Base-by-base conservation (phyloP, 495 filamentous ascomycete genomes). In the Chlorociboria aeruginascens region DNA sequence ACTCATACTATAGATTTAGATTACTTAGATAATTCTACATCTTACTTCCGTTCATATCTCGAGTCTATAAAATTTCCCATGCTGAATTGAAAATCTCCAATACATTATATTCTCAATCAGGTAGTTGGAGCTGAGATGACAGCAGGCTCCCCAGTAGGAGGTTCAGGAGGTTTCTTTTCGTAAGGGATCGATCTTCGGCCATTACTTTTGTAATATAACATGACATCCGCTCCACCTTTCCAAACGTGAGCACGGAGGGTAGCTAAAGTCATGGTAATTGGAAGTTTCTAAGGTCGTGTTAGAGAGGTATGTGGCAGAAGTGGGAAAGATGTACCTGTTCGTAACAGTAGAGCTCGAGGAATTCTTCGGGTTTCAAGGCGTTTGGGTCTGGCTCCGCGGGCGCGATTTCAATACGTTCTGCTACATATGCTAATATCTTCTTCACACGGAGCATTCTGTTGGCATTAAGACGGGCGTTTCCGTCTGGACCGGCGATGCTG, bases 371-470 rank as follows among this genome's bases (percentile, higher is more conserved):
- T 56, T 78, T 84, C 63, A 90, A 60, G 13, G 71, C 69, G 29
- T 79, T 69, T 8, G 72, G 69, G 44, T 79, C 77, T 1, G 68
- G 67, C 31, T 76, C 66, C 47, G 65, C 64, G 6, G 69, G 66
- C 13, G 66, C 59, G 1, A 81, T 74, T 60, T 95, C 89, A 45
- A 98, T 89, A 42, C 87, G 74, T 62, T 98, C 92, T 1, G 88
- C 83, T 7, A 97, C 81, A 56, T 98, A 98, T 1, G 78, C 80
- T 32, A 94, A 64, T n/a, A 98, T 86, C 70, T 97, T 98, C 68
- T 86, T 90, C 3, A 89, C 85, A 38, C 92, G 77, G 29, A 98
- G 73, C 93, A 98, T 97, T 29, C 92, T 74, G 59, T 97, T 98
- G 29, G 92, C 92, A 61, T 97, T 98, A 48, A 98, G 73, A 29